A percentile compares a stretch with the other conserved stretches of the same genome.
phyloP scores from a whole-genome alignment of 129 eudicot species.

The Silybum marianum region DNA sequence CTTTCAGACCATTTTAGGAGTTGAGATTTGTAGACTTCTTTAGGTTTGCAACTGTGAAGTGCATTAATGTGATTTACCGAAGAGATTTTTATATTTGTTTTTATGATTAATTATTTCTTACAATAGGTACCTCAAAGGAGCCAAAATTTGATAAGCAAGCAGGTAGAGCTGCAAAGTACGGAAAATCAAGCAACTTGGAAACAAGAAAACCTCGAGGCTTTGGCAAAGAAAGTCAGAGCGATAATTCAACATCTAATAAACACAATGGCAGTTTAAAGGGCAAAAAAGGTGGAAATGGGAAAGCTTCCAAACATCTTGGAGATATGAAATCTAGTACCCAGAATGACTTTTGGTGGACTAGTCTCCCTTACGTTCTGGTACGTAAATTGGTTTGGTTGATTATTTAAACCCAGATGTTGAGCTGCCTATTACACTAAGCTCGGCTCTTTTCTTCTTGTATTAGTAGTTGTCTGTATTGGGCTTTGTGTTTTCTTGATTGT shows the following conservation, averaged over 20 bases:
- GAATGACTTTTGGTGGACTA: conserved; percentile 65
- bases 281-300: conserved; percentile 29
- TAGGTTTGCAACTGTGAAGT: background rate
- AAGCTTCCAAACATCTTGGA: conserved; percentile 12
- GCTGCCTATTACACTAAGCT: background rate
- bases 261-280: conserved; percentile 28
- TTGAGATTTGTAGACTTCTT: conserved; percentile 14
- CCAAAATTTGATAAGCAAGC: conserved; percentile 31
- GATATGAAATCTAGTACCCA: conserved; percentile 29
- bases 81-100: conserved; percentile 1
- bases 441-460: background rate
- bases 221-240: conserved; percentile 15
- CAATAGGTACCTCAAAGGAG: conserved; percentile 45
- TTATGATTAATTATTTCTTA: conserved; percentile 13
- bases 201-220: conserved; percentile 40
- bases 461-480: background rate
- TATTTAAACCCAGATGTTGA: background rate
- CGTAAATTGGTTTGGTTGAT: conserved; percentile 19
- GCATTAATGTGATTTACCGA: background rate
- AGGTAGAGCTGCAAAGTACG: conserved; percentile 20
- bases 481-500: background rate
- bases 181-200: conserved; percentile 38
- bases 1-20: background rate
- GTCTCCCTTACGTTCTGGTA: conserved; percentile 79
- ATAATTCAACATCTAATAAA: conserved; percentile 5